These are phyloP conservation scores for Pseudogymnoascus sp. DNA, from an alignment of 2,329 filamentous ascomycete species.

Conservation along the genomic window DNA sequence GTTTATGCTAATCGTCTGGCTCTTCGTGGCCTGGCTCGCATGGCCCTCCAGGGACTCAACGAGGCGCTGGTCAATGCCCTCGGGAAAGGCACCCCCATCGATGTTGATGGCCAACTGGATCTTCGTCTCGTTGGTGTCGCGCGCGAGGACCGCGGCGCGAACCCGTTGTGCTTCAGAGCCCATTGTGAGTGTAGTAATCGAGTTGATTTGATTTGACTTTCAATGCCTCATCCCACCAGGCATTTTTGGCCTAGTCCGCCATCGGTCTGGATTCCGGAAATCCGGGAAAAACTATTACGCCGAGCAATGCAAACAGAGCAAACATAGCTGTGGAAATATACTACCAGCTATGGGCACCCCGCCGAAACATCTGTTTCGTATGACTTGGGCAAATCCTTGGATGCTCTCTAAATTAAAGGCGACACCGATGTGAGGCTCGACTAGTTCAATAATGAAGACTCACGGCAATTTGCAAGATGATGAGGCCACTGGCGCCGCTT, in stretches of 20 bases:
- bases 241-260: slow-evolving; percentile 5
- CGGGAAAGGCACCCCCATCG: slow-evolving; percentile 74
- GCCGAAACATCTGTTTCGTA: slow-evolving; percentile 1
- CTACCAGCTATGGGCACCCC: neutral
- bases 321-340: neutral
- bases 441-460: slow-evolving; percentile 35
- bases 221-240: slow-evolving; percentile 1
- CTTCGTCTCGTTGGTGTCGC: slow-evolving; percentile 97
- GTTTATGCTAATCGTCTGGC: slow-evolving; percentile 78
- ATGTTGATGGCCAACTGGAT: slow-evolving; percentile 89
- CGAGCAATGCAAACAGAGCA: slow-evolving; percentile 6
- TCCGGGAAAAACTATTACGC: neutral
- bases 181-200: slow-evolving; percentile 3
- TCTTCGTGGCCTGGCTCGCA: slow-evolving; percentile 74
- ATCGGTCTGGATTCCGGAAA: neutral
- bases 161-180: slow-evolving; percentile 1
- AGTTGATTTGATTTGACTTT: slow-evolving; percentile 1
- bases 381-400: neutral
- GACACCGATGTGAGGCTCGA: neutral
- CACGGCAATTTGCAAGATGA: slow-evolving; percentile 54
- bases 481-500: slow-evolving; percentile 62
- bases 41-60: slow-evolving; percentile 52
- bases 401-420: neutral
- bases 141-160: slow-evolving; percentile 56
- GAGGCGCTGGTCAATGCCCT: slow-evolving; percentile 51